Evolutionary conservation across 441 rosid genomes (phyloP).

Genomic region (Melianthus villosus): DNA sequence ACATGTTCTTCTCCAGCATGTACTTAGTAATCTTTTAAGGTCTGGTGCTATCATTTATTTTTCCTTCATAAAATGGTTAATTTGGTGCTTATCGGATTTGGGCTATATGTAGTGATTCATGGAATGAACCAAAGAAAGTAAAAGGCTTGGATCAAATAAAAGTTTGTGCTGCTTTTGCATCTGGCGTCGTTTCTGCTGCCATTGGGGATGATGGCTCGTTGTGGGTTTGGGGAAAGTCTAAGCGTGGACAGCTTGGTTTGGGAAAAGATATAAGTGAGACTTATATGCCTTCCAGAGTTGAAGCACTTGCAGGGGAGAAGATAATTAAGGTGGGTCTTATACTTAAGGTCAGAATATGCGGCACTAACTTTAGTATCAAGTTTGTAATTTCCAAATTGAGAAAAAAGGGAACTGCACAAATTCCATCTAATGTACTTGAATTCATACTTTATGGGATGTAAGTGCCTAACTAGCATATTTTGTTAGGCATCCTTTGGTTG

Average conservation of each 20-base stretch:
- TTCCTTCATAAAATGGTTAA: too few species aligned
- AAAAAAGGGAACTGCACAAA: too few species aligned
- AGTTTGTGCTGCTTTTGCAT: slow-evolving; percentile 53
- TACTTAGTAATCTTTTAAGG: too few species aligned
- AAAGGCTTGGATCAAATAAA: slow-evolving; percentile 39
- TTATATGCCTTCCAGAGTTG: slow-evolving; percentile 42
- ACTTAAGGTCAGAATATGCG: slow-evolving; percentile 12
- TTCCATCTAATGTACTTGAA: too few species aligned
- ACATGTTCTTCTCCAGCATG: too few species aligned
- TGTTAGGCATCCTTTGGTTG: slow-evolving; percentile 81
- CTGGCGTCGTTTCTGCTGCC: slow-evolving; percentile 73
- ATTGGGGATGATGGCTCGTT: slow-evolving; percentile 63
- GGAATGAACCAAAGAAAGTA: slow-evolving; percentile 58
- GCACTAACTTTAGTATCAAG: background rate
- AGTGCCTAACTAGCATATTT: slow-evolving; percentile 6
- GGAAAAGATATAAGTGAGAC: slow-evolving; percentile 50
- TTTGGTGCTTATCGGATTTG: slow-evolving; percentile 2
- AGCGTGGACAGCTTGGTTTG: slow-evolving; percentile 93
- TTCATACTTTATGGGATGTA: background rate
- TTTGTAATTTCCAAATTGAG: too few species aligned
- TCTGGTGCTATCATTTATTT: too few species aligned
- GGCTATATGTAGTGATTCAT: slow-evolving; percentile 19
- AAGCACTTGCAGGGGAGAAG: slow-evolving; percentile 44
- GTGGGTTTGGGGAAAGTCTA: slow-evolving; percentile 95
- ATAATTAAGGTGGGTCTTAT: slow-evolving; percentile 48